These are phyloP conservation scores for Spiromastix sp. DNA, from an alignment of 2,329 filamentous ascomycete genomes.

Conservation along the genomic window DNA sequence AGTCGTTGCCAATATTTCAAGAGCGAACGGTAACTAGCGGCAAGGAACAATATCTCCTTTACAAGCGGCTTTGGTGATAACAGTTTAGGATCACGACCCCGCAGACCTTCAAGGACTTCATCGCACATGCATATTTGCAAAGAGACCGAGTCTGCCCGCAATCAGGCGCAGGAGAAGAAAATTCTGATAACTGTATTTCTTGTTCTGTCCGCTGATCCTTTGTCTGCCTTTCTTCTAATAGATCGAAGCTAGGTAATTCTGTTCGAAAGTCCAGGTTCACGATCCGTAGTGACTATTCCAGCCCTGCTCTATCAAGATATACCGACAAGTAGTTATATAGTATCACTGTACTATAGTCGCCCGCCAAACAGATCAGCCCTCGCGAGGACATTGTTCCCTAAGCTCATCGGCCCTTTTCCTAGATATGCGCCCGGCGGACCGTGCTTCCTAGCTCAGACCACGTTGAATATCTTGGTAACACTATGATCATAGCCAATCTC, in stretches of 20 bases:
- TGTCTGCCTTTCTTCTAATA: conserved; percentile 66
- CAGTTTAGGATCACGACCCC: neutral
- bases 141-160: conserved; percentile 2
- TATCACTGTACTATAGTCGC: conserved; percentile 38
- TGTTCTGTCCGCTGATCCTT: conserved; percentile 25
- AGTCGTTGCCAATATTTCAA: too few species aligned
- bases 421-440: too few species aligned
- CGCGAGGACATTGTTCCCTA: conserved; percentile 17
- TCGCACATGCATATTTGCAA: conserved; percentile 8
- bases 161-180: conserved; percentile 5
- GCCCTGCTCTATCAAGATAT: conserved; percentile 58
- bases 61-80: conserved; percentile 5
- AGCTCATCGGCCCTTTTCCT: conserved; percentile 13
- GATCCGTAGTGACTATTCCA: conserved; percentile 37
- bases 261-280: conserved; percentile 28
- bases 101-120: conserved; percentile 1
- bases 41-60: conserved; percentile 5
- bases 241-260: conserved; percentile 58
- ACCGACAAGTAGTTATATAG: conserved; percentile 59
- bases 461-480: neutral
- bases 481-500: conserved; percentile 1
- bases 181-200: conserved; percentile 23
- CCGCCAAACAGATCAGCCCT: conserved; percentile 25
- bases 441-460: neutral
- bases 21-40: too few species aligned